Evolutionary conservation across 164 flowering plant genomes (phyloP).

Genomic region (Vitis riparia): DNA sequence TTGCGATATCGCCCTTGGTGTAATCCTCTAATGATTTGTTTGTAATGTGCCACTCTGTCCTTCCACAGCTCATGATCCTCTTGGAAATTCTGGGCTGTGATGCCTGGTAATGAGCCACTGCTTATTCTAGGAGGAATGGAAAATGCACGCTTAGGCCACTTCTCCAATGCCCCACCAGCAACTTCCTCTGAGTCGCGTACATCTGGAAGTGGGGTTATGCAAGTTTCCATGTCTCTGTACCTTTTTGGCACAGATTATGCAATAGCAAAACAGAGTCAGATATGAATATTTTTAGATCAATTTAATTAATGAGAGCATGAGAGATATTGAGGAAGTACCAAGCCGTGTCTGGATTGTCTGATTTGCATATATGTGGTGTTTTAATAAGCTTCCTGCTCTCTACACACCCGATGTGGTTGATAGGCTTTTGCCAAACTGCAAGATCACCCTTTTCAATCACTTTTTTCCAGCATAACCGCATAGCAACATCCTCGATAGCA

Average conservation of each 20-base stretch:
- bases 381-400: conserved; percentile 39
- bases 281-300: background rate
- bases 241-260: conserved; percentile 31
- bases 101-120: conserved; percentile 62
- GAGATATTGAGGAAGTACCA: conserved; percentile 48
- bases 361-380: conserved; percentile 79
- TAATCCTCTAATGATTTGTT: conserved; percentile 40
- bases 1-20: conserved; percentile 67
- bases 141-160: conserved; percentile 88
- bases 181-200: conserved; percentile 63
- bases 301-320: background rate
- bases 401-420: conserved; percentile 77
- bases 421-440: conserved; percentile 86
- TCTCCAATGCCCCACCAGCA: conserved; percentile 83
- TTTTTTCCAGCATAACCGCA: conserved; percentile 86
- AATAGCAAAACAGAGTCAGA: background rate
- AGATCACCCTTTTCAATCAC: conserved; percentile 79
- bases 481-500: conserved; percentile 74
- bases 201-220: conserved; percentile 89
- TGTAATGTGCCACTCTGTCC: conserved; percentile 65
- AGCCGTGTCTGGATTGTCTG: conserved; percentile 71
- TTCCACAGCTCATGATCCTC: conserved; percentile 83
- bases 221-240: conserved; percentile 87
- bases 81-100: conserved; percentile 55
- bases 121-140: conserved; percentile 84